These are phyloP conservation scores for Neurospora sp. DNA, from an alignment of 495 filamentous ascomycete species.

Conservation along the genomic window DNA sequence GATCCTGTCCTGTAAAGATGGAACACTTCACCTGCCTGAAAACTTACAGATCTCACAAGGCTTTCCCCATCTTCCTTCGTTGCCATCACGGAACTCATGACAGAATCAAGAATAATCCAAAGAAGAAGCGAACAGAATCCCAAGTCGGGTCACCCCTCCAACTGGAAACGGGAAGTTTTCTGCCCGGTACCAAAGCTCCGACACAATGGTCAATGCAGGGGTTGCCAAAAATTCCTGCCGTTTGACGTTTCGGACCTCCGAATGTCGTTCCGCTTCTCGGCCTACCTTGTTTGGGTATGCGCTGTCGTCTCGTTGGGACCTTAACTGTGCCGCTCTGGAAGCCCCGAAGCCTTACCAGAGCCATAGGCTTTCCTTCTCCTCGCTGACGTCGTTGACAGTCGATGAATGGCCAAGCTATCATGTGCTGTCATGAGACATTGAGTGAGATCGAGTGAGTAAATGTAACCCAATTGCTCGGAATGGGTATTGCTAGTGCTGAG, in stretches of 20 bases:
- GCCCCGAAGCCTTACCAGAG: too few species aligned
- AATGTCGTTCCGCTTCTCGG: background rate
- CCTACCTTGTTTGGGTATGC: background rate
- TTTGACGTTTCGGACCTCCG: background rate
- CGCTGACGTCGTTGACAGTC: background rate
- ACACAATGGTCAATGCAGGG: background rate
- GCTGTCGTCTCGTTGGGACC: too few species aligned
- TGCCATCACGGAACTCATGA: background rate
- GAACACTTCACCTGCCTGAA: too few species aligned
- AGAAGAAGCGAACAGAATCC: too few species aligned
- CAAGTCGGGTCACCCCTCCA: too few species aligned
- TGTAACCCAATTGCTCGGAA: background rate
- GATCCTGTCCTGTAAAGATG: too few species aligned
- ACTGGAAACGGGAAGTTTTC: background rate
- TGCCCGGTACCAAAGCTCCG: background rate
- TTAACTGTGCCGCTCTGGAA: too few species aligned
- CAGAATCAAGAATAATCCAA: too few species aligned
- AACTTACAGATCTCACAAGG: background rate
- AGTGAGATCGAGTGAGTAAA: background rate
- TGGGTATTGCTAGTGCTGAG: background rate
- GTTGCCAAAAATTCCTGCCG: background rate
- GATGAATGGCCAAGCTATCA: background rate
- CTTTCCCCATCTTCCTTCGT: background rate
- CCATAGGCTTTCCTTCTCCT: background rate
- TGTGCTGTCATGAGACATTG: background rate